Evolutionary conservation across 2,329 filamentous ascomycete genomes (phyloP).

Genomic region (Nemania abortiva): DNA sequence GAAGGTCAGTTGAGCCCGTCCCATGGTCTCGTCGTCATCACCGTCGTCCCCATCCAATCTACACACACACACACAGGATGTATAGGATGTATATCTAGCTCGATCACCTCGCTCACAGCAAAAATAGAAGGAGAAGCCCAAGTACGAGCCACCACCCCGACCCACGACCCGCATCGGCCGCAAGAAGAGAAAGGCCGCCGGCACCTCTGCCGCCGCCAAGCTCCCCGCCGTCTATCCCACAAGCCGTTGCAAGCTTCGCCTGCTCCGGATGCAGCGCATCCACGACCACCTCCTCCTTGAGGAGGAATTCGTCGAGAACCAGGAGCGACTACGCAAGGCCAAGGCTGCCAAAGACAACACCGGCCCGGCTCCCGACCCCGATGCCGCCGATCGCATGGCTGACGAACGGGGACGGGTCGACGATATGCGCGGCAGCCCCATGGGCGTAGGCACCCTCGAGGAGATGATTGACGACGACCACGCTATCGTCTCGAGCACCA

Average conservation of each 20-base stretch:
- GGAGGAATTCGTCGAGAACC: slow-evolving; percentile 99
- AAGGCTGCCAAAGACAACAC: slow-evolving; percentile 82
- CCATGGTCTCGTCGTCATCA: not conserved
- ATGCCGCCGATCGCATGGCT: slow-evolving; percentile 86
- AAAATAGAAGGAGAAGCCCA: slow-evolving; percentile 96
- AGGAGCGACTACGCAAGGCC: slow-evolving; percentile 93
- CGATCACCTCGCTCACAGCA: slow-evolving; percentile 1
- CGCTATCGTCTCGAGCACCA: slow-evolving; percentile 97
- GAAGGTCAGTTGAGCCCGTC: slow-evolving; percentile 76
- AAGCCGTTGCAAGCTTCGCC: slow-evolving; percentile 95
- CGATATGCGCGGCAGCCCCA: slow-evolving; percentile 97
- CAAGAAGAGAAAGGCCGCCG: slow-evolving; percentile 97
- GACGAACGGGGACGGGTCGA: slow-evolving; percentile 96
- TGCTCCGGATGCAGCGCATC: slow-evolving; percentile 97
- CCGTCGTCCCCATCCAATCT: slow-evolving; percentile 1
- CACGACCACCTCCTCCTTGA: slow-evolving; percentile 97
- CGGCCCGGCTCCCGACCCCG: slow-evolving; percentile 74
- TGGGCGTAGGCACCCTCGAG: slow-evolving; percentile 97
- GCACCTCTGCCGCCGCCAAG: slow-evolving; percentile 94
- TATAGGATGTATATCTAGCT: slow-evolving; percentile 4
- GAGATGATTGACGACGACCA: slow-evolving; percentile 99
- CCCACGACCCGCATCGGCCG: slow-evolving; percentile 96
- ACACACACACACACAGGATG: no score
- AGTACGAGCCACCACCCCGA: slow-evolving; percentile 98
- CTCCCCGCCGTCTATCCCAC: slow-evolving; percentile 94